Evolutionary conservation across 106 monocot species (phyloP).

Genomic region (Hemerocallis citrina): DNA sequence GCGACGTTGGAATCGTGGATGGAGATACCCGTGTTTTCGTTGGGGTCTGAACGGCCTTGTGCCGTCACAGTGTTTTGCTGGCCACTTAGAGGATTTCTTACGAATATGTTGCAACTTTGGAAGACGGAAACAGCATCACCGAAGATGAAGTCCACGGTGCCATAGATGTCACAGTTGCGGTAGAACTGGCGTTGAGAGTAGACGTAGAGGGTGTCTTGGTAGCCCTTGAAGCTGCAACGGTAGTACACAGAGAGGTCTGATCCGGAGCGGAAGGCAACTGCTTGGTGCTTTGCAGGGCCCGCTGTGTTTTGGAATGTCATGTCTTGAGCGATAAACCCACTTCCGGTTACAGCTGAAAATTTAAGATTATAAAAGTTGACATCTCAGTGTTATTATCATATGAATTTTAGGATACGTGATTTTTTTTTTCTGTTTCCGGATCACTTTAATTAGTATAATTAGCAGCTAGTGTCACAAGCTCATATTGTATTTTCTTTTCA

Average conservation of each 20-base stretch:
- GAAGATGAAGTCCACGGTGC: conserved; percentile 57
- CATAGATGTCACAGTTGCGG: conserved; percentile 37
- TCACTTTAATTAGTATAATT: not conserved
- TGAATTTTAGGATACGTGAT: too few relatives aligned
- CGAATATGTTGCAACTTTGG: conserved; percentile 23
- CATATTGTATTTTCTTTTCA: too few relatives aligned
- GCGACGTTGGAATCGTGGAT: conserved; percentile 15
- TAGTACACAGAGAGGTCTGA: conserved; percentile 27
- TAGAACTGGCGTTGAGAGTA: conserved; percentile 38
- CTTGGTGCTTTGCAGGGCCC: too few relatives aligned
- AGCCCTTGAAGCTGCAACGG: conserved; percentile 28
- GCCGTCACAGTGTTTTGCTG: conserved; percentile 36
- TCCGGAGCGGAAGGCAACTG: conserved; percentile 17
- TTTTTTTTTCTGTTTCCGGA: not conserved
- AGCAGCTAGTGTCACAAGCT: too few relatives aligned
- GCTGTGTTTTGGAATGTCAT: conserved; percentile 30
- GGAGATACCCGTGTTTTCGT: conserved; percentile 20
- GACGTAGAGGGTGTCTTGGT: conserved; percentile 46
- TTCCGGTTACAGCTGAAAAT: conserved; percentile 10
- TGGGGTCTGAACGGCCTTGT: conserved; percentile 21
- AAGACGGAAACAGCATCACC: conserved; percentile 33
- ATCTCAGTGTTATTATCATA: too few relatives aligned
- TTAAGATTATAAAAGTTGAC: not conserved
- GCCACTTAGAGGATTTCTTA: conserved; percentile 10
- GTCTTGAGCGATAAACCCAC: conserved; percentile 20